Evolutionary conservation across 1,139 yeast species (phyloP), one percentile per base, ranked within the genome.

Genomic region (Candida sp.): DNA sequence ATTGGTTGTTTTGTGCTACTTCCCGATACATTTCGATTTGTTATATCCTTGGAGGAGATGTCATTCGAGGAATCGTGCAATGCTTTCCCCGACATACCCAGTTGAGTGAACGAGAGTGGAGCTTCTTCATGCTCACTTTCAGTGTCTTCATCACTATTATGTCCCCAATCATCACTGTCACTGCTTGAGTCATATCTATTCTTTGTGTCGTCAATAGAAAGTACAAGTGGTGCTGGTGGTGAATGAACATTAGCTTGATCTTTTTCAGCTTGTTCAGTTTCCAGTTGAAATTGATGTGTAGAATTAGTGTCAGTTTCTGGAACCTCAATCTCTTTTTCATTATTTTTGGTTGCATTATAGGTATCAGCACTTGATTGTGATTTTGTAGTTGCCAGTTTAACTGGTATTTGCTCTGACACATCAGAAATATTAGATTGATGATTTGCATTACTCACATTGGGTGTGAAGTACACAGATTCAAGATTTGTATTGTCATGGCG

Each of bases 181-280:
- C 39, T 37, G 7, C 39, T 33, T 5, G 42, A 23, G 19, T 45
- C 52, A 35, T 37, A 27, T n/a, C 46, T 25, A 36, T 39, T 47
- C 1, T 40, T 36, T 21, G 42, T 44, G 2, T 45, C 39, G 36
- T 54, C 57, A 8, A 53, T 54, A 1, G 57, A 54, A 25, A 54
- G 46, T 4, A 53, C 52, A 29, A 53, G 44, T 30, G 45, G 41
- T 12, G 44, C 35, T 15, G 22, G 40, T 21, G 40, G 11, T 19
- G 37, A 25, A 11, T 3, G 34, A 2, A 32, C 2, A 11, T 2
- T 9, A n/a, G 34, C 19, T 12, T n/a, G n/a, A n/a, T n/a, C n/a
- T n/a, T n/a, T n/a, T 25, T 11, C 29, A 25, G 29, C 3, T 25
- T 11, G 29, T 25, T 7, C 29, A 11, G 11, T 25, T n/a, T n/a